These are phyloP conservation scores for Wickerhamiella sergipiensis DNA, from an alignment of 805 yeast species.

Conservation along the genomic window DNA sequence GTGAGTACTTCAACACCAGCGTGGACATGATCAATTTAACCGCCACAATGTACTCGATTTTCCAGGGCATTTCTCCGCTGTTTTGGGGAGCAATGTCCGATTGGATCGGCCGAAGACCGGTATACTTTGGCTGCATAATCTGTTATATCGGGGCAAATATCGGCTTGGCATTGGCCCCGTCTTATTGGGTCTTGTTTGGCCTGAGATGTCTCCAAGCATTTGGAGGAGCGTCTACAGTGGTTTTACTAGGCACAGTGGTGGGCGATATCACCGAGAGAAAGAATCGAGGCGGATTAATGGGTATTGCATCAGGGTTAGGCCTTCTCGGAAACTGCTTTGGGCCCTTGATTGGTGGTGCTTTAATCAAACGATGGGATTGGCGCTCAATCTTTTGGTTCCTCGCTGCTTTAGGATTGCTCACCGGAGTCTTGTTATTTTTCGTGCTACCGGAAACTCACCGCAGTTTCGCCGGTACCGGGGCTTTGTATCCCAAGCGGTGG, in stretches of 20 bases:
- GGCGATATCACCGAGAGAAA: conserved; percentile 58
- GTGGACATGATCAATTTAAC: conserved; percentile 52
- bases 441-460: conserved; percentile 71
- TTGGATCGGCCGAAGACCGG: conserved; percentile 57
- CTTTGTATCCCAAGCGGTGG: conserved; percentile 25
- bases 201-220: conserved; percentile 66
- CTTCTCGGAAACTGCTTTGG: conserved; percentile 68
- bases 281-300: conserved; percentile 60
- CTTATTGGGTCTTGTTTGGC: conserved; percentile 48
- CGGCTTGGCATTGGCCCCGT: conserved; percentile 47
- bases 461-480: conserved; percentile 60
- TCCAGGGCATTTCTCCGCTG: conserved; percentile 69
- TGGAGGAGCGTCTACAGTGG: conserved; percentile 62
- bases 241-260: conserved; percentile 54
- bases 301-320: conserved; percentile 49
- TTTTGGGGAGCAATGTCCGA: conserved; percentile 60
- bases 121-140: conserved; percentile 39
- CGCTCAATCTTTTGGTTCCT: conserved; percentile 53
- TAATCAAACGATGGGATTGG: conserved; percentile 46
- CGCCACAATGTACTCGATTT: conserved; percentile 59
- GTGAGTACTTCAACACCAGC: conserved; percentile 38
- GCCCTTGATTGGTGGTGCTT: conserved; percentile 48
- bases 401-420: conserved; percentile 46
- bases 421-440: conserved; percentile 21
- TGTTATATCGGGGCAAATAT: conserved; percentile 49